Conservation (phyloP, 169 alveolate genomes). For the Plasmodium reichenowi region DNA sequence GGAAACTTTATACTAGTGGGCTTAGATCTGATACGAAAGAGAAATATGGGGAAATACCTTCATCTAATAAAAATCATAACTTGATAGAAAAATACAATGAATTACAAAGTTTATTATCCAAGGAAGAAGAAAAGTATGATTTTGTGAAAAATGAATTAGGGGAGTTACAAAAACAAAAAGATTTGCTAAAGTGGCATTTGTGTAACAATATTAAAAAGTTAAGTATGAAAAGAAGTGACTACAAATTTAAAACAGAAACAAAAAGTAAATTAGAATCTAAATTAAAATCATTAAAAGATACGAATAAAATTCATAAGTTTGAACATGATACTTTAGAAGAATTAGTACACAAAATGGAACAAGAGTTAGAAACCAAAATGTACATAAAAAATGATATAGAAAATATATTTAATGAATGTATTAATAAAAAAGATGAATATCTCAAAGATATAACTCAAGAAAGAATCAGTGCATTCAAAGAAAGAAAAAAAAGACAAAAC, state of each 20-base stretch:
- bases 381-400: conserved; percentile 30
- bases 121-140: conserved; percentile 37
- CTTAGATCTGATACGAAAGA: conserved; percentile 5
- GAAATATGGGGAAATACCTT: background rate
- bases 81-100: conserved; percentile 39
- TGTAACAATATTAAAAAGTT: conserved; percentile 48
- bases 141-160: conserved; percentile 33
- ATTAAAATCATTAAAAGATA: conserved; percentile 45
- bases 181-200: conserved; percentile 52
- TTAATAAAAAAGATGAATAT: conserved; percentile 40
- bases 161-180: conserved; percentile 39
- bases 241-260: conserved; percentile 23
- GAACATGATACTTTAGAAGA: conserved; percentile 53
- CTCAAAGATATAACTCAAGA: conserved; percentile 45
- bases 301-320: conserved; percentile 30
- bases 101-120: conserved; percentile 16
- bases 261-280: conserved; percentile 29
- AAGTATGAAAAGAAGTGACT: conserved; percentile 67
- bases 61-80: background rate
- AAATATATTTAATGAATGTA: conserved; percentile 35
- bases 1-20: conserved; percentile 46
- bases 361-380: conserved; percentile 24
- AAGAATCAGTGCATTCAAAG: conserved; percentile 30
- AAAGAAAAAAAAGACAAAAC: conserved; percentile 60
- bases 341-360: conserved; percentile 48